phyloP scores from a whole-genome alignment of 139 green algal genomes.

The Pedinophyceae sp. region DNA sequence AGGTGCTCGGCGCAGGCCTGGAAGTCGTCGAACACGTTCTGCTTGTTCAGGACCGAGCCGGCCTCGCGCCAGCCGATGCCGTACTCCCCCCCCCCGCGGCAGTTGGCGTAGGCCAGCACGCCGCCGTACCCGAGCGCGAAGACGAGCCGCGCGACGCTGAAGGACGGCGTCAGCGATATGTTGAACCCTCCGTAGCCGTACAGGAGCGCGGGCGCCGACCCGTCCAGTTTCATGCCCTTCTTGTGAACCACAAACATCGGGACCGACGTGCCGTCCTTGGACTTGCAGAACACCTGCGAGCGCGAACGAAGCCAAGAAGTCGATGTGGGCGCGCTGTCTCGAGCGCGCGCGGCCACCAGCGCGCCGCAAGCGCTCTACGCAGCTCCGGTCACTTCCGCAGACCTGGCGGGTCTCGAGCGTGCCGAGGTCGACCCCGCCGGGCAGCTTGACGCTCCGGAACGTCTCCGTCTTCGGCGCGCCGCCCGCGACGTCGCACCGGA shows the following conservation, averaged over 20 bases:
- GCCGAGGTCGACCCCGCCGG: slow-evolving; percentile 27
- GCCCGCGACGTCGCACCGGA: slow-evolving; percentile 20
- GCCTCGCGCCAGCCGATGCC: slow-evolving; percentile 69
- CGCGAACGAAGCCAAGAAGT: too few species aligned
- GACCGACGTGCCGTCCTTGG: slow-evolving; percentile 62
- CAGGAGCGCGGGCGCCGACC: slow-evolving; percentile 54
- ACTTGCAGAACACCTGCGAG: slow-evolving; percentile 56
- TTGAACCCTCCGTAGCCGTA: slow-evolving; percentile 94
- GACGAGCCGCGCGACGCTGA: slow-evolving; percentile 36
- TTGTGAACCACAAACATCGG: slow-evolving; percentile 67
- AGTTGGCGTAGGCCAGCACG: slow-evolving; percentile 51
- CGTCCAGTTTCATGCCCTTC: slow-evolving; percentile 40
- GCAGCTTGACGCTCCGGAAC: slow-evolving; percentile 49
- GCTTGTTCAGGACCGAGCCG: slow-evolving; percentile 48
- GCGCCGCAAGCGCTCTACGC: too few species aligned
- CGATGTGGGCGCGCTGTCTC: too few species aligned
- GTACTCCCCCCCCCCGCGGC: slow-evolving; percentile 83
- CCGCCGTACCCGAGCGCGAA: slow-evolving; percentile 44
- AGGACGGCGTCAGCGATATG: slow-evolving; percentile 61
- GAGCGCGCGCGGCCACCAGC: too few species aligned
- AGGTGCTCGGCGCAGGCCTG: slow-evolving; percentile 59
- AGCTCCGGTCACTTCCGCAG: too few species aligned
- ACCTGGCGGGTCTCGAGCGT: slow-evolving; percentile 67
- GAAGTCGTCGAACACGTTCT: slow-evolving; percentile 86
- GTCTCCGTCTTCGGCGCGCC: slow-evolving; percentile 20